Conservation (phyloP, 2,329 filamentous ascomycete genomes). For the Furcasterigmium furcatum region DNA sequence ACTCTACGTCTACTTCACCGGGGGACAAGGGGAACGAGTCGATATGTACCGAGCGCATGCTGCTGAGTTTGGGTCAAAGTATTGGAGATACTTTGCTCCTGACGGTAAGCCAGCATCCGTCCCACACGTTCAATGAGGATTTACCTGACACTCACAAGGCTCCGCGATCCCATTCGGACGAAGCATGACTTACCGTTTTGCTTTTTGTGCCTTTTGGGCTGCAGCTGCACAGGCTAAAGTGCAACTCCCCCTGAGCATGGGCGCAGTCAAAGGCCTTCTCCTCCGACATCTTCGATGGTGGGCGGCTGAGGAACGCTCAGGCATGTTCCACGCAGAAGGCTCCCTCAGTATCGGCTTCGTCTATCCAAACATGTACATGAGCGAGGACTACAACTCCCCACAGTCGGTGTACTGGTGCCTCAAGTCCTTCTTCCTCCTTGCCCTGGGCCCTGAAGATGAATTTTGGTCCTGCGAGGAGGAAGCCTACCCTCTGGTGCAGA, state of each 20-base stretch:
- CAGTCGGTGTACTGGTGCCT: conserved; percentile 46
- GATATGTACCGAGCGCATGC: conserved; percentile 29
- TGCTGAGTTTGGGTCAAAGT: conserved; percentile 28
- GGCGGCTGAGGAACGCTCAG: conserved; percentile 58
- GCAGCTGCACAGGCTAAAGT: conserved; percentile 32
- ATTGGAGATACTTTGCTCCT: conserved; percentile 39
- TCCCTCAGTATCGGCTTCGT: conserved; percentile 47
- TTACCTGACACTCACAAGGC: conserved; percentile 53
- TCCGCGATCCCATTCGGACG: conserved; percentile 42
- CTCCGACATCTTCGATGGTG: conserved; percentile 75
- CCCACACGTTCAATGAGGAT: conserved; percentile 30
- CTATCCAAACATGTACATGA: conserved; percentile 40
- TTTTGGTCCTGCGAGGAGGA: conserved; percentile 38
- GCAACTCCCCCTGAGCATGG: conserved; percentile 69
- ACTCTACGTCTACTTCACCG: conserved; percentile 39
- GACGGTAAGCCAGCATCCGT: conserved; percentile 48
- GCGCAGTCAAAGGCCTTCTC: conserved; percentile 72
- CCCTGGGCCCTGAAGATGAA: conserved; percentile 22
- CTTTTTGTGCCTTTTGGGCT: conserved; percentile 38
- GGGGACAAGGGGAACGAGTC: conserved; percentile 28
- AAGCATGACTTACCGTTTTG: conserved; percentile 41
- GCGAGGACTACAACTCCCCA: conserved; percentile 47
- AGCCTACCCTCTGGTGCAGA: conserved; percentile 20
- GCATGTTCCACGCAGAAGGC: conserved; percentile 72
- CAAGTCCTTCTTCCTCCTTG: conserved; percentile 37